Evolutionary conservation across 805 yeast species (phyloP).

Genomic region (Metschnikowia sp.): DNA sequence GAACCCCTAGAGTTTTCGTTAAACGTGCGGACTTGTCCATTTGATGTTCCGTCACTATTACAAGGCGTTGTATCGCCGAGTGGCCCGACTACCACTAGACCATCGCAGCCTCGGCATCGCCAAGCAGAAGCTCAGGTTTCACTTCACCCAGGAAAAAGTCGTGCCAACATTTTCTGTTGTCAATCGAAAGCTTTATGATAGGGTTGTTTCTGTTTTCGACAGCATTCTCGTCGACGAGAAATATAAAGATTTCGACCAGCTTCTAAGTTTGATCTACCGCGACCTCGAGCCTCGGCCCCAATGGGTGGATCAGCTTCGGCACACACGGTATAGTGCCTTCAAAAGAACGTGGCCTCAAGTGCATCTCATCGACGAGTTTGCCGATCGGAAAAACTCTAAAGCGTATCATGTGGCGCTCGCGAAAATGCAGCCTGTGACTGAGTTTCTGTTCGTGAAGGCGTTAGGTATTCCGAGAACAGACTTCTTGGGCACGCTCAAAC

Average conservation of each 20-base stretch:
- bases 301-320: conserved; percentile 22
- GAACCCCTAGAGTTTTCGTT: not conserved
- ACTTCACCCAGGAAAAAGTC: conserved; percentile 10
- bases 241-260: conserved; percentile 19
- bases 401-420: conserved; percentile 18
- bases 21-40: too few relatives aligned
- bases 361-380: conserved; percentile 30
- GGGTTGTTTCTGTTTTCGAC: conserved; percentile 18
- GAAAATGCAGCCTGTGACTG: conserved; percentile 5
- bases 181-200: conserved; percentile 14
- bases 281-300: conserved; percentile 6
- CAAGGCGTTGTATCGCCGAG: conserved; percentile 21
- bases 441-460: conserved; percentile 13
- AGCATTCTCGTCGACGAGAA: conserved; percentile 28
- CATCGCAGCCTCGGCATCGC: conserved; percentile 8
- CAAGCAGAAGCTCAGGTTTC: conserved; percentile 13
- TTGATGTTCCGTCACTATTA: conserved; percentile 15
- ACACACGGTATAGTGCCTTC: conserved; percentile 20
- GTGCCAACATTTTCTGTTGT: conserved; percentile 12
- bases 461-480: conserved; percentile 2
- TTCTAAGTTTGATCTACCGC: conserved; percentile 31
- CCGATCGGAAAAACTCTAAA: conserved; percentile 8
- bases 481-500: conserved; percentile 1
- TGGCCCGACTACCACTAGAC: conserved; percentile 33
- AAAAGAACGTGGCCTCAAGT: conserved; percentile 33